Evolutionary conservation across 352 stramenopile genomes (phyloP).

Genomic region (Globisporangium spiculum): DNA sequence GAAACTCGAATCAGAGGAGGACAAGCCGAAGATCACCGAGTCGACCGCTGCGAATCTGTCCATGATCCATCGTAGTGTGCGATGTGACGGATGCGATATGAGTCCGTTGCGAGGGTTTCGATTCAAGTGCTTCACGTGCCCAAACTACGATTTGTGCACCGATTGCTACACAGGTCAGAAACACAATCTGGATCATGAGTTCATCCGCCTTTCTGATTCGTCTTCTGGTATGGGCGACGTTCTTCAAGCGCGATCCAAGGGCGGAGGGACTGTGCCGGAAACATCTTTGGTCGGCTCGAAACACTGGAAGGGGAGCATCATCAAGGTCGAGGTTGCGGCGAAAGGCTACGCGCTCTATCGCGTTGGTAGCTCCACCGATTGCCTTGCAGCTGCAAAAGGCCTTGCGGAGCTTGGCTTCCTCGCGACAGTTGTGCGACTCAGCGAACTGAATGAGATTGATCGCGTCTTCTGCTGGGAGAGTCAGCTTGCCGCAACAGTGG

Average conservation of each 20-base stretch:
- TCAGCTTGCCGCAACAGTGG: conserved; percentile 29
- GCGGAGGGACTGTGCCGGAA: conserved; percentile 45
- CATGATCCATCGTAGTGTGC: conserved; percentile 63
- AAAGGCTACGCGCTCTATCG: conserved; percentile 55
- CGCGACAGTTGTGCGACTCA: conserved; percentile 37
- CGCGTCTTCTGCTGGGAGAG: conserved; percentile 51
- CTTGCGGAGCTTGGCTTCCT: conserved; percentile 44
- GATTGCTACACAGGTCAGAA: conserved; percentile 62
- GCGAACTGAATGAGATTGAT: conserved; percentile 37
- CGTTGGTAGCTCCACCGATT: conserved; percentile 32
- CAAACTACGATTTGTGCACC: conserved; percentile 75
- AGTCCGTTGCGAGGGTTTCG: conserved; percentile 62
- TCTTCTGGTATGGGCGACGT: conserved; percentile 46
- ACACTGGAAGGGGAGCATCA: conserved; percentile 57
- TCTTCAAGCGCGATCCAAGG: conserved; percentile 55
- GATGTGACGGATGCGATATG: conserved; percentile 75
- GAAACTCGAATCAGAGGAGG: background rate
- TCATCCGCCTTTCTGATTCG: conserved; percentile 53
- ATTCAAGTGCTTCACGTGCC: conserved; percentile 75
- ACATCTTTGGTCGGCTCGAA: conserved; percentile 56
- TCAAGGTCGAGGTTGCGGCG: conserved; percentile 39
- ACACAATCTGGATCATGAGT: conserved; percentile 64
- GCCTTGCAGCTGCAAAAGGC: conserved; percentile 29
- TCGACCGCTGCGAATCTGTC: conserved; percentile 23
- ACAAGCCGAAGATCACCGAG: conserved; percentile 14